Conservation (phyloP, 2,329 filamentous ascomycete species). For the Ophiostoma triangulosporum region DNA sequence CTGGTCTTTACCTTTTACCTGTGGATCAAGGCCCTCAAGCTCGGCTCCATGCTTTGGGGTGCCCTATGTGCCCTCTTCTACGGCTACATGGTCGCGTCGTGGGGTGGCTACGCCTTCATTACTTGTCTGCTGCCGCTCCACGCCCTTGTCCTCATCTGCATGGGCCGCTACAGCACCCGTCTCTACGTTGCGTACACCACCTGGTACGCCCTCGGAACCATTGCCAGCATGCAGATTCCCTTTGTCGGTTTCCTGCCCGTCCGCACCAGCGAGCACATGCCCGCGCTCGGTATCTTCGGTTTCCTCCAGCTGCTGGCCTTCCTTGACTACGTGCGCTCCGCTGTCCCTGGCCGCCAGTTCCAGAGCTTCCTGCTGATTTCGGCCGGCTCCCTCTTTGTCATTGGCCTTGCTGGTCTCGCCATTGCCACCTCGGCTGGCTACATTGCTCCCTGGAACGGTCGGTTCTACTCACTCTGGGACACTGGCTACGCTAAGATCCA, state of each 20-base stretch:
- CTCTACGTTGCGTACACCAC: constrained; percentile 95
- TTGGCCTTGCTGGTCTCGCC: constrained; percentile 69
- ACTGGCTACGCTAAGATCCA: constrained; percentile 98
- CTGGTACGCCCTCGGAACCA: constrained; percentile 90
- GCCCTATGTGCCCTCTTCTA: constrained; percentile 91
- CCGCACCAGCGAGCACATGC: constrained; percentile 97
- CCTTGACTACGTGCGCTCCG: constrained; percentile 78
- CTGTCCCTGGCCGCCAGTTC: constrained; percentile 85
- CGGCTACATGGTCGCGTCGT: constrained; percentile 99
- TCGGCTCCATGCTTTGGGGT: constrained; percentile 93
- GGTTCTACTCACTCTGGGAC: constrained; percentile 99
- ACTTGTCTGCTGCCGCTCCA: constrained; percentile 93
- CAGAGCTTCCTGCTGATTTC: constrained; percentile 72
- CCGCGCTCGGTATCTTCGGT: constrained; percentile 86
- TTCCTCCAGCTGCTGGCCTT: constrained; percentile 88
- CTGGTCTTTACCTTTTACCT: constrained; percentile 97
- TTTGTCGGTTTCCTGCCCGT: constrained; percentile 97
- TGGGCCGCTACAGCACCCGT: constrained; percentile 90
- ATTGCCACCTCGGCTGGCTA: constrained; percentile 73
- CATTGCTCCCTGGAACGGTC: constrained; percentile 93
- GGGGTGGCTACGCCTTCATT: constrained; percentile 99
- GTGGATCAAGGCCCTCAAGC: constrained; percentile 97
- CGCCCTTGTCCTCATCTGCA: constrained; percentile 83
- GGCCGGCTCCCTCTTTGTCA: constrained; percentile 58
- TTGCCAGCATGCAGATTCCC: constrained; percentile 98